These are phyloP conservation scores for Trichoderma sp. DNA, from an alignment of 2,329 filamentous ascomycete species.

Conservation along the genomic window DNA sequence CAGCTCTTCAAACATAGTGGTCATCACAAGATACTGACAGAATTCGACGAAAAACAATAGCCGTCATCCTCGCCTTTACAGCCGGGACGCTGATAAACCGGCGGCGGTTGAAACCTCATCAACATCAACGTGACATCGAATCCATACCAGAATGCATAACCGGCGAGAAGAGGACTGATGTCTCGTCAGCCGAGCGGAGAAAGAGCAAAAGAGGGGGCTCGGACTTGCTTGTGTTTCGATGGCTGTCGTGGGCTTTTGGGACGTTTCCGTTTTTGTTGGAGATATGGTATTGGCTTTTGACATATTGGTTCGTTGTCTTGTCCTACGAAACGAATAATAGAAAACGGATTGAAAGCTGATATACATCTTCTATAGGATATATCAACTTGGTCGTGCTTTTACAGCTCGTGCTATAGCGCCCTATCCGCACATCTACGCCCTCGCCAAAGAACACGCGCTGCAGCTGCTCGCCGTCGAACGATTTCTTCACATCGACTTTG, in stretches of 20 bases:
- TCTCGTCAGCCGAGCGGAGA: background rate
- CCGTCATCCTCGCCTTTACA: slow-evolving; percentile 8
- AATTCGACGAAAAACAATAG: background rate
- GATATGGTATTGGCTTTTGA: slow-evolving; percentile 22
- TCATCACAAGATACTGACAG: background rate
- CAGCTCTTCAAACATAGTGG: background rate
- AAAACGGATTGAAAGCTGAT: background rate
- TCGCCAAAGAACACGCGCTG: slow-evolving; percentile 9
- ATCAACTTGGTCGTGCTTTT: slow-evolving; percentile 15
- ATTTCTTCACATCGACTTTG: slow-evolving; percentile 4
- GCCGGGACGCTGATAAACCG: slow-evolving; percentile 8
- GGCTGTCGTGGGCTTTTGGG: slow-evolving; percentile 13
- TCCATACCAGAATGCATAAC: slow-evolving; percentile 7
- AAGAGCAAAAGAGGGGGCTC: background rate
- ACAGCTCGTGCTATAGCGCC: slow-evolving; percentile 1
- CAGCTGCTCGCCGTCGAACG: slow-evolving; percentile 9
- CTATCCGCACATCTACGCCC: slow-evolving; percentile 11
- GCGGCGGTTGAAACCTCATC: background rate
- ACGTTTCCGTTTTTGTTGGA: slow-evolving; percentile 20
- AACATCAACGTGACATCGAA: slow-evolving; percentile 10
- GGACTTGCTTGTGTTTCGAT: background rate
- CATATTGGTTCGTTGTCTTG: slow-evolving; percentile 4
- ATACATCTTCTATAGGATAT: background rate
- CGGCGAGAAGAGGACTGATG: slow-evolving; percentile 14
- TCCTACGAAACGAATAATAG: background rate